Evolutionary conservation across 805 yeast genomes (phyloP).

Genomic region (Yarrowia sp.): DNA sequence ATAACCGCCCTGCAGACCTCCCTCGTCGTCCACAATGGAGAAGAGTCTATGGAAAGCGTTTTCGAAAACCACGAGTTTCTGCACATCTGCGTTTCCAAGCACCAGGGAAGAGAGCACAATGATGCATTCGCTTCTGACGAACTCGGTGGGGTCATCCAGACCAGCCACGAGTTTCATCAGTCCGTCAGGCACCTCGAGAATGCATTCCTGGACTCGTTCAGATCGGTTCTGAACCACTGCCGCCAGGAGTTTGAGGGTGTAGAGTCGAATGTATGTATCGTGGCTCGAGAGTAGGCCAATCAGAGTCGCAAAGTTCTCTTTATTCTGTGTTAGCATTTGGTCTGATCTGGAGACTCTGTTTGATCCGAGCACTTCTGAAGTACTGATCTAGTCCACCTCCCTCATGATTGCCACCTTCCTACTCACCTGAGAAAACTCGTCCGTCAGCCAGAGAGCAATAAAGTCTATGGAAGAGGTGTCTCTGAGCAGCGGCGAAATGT

Average conservation of each 20-base stretch:
- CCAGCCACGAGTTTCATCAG: slow-evolving; percentile 58
- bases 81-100: slow-evolving; percentile 82
- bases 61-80: slow-evolving; percentile 92
- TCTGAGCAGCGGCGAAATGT: slow-evolving; percentile 72
- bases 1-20: slow-evolving; percentile 85
- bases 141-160: slow-evolving; percentile 75
- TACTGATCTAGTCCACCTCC: neutral
- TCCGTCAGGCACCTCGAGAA: slow-evolving; percentile 65
- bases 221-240: slow-evolving; percentile 83
- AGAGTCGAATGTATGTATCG: slow-evolving; percentile 80
- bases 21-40: slow-evolving; percentile 81
- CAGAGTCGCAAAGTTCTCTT: slow-evolving; percentile 56
- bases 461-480: slow-evolving; percentile 68
- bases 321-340: slow-evolving; percentile 43
- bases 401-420: neutral
- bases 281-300: slow-evolving; percentile 58
- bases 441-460: slow-evolving; percentile 93
- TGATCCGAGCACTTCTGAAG: neutral
- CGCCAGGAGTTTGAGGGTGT: slow-evolving; percentile 83
- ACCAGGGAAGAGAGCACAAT: slow-evolving; percentile 83
- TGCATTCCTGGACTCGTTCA: slow-evolving; percentile 70
- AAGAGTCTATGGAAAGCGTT: slow-evolving; percentile 86
- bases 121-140: slow-evolving; percentile 83
- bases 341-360: neutral
- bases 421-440: slow-evolving; percentile 75